phyloP scores from a whole-genome alignment of 2,329 filamentous ascomycete species.

The Niveomyces coronatus region DNA sequence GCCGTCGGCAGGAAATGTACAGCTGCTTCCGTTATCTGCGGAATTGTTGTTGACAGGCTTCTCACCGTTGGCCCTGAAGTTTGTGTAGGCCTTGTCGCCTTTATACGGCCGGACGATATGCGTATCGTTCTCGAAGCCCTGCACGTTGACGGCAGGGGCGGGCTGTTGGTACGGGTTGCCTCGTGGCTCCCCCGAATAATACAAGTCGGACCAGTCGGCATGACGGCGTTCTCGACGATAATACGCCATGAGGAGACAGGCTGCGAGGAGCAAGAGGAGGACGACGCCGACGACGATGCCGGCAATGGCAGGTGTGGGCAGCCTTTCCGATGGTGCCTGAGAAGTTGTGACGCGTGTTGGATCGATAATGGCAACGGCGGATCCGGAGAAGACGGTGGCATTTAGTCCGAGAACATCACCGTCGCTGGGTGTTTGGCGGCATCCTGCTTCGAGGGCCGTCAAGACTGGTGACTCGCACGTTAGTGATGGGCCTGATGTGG shows the following conservation, averaged over 20 bases:
- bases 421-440: conserved; percentile 30
- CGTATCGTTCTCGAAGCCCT: not conserved
- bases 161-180: not conserved
- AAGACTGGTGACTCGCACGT: conserved; percentile 28
- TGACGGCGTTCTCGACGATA: conserved; percentile 32
- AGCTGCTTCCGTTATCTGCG: not conserved
- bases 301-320: conserved; percentile 36
- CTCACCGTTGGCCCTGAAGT: not conserved
- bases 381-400: conserved; percentile 30
- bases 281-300: conserved; percentile 41
- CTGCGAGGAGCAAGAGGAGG: conserved; percentile 30
- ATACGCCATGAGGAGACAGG: conserved; percentile 37
- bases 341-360: conserved; percentile 17
- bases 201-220: conserved; percentile 19
- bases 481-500: not conserved
- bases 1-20: not conserved
- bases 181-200: too few species aligned
- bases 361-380: conserved; percentile 30
- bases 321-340: conserved; percentile 10
- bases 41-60: not conserved
- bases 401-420: conserved; percentile 31
- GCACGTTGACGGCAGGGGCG: not conserved
- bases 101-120: conserved; percentile 1
- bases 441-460: conserved; percentile 36
- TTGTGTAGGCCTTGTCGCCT: not conserved